Percentiles rank a stretch among this genome's conserved stretches.
Conservation (phyloP, 2,329 filamentous ascomycete genomes). For the Botrytis medusae region DNA sequence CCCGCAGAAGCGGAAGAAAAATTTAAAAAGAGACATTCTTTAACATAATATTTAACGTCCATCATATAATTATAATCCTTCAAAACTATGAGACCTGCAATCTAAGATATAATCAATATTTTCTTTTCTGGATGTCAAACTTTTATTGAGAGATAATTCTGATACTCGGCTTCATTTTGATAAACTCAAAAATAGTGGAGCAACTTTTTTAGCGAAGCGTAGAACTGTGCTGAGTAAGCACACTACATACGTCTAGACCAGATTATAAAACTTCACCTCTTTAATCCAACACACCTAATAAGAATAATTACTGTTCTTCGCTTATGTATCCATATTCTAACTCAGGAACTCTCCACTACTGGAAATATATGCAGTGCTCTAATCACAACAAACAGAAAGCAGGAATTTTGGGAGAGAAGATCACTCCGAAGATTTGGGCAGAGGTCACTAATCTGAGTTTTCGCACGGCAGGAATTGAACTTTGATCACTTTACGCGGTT, state of each 20-base stretch:
- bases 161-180: no score
- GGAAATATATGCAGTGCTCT: background rate
- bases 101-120: no score
- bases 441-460: background rate
- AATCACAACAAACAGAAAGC: background rate
- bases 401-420: background rate
- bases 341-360: no score
- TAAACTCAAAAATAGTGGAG: background rate
- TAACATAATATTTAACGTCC: no score
- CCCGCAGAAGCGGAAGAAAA: no score
- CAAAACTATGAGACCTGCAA: no score
- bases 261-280: background rate
- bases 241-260: background rate
- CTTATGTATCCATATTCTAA: fast-evolving
- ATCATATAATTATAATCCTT: no score
- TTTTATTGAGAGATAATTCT: no score
- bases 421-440: background rate
- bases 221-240: background rate
- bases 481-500: no score
- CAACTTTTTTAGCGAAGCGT: background rate
- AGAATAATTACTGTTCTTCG: background rate
- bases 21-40: no score
- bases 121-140: no score
- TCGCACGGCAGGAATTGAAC: background rate
- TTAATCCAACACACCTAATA: fast-evolving